Conservation (phyloP, 1,284 basidiomycete species). For the Rhodotorula sp. region DNA sequence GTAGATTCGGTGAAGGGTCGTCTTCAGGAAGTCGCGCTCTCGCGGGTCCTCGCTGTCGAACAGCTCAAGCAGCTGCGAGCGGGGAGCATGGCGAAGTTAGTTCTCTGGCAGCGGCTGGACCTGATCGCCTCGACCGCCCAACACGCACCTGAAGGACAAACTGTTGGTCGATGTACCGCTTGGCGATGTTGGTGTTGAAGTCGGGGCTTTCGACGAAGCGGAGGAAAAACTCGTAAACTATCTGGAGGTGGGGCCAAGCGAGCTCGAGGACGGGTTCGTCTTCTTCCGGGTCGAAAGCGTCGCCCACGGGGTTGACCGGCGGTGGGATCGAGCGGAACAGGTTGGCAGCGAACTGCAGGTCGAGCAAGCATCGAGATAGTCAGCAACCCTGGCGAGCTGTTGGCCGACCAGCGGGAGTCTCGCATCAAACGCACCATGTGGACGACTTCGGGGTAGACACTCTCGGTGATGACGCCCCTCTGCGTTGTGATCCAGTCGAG, state of each 20-base stretch:
- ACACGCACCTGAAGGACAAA: constrained; percentile 73
- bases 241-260: constrained; percentile 98
- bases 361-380: too few species aligned
- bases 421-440: constrained; percentile 90
- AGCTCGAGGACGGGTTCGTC: constrained; percentile 98
- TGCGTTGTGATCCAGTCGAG: constrained; percentile 98
- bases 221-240: constrained; percentile 99
- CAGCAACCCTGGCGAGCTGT: too few species aligned
- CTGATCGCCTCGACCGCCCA: background rate
- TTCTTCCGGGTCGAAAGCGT: constrained; percentile 99
- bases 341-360: constrained; percentile 81
- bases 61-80: constrained; percentile 76
- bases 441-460: constrained; percentile 98
- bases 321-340: constrained; percentile 99
- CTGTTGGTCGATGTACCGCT: constrained; percentile 93
- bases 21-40: constrained; percentile 99
- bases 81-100: background rate
- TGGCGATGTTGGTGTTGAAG: constrained; percentile 97
- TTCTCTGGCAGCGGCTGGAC: background rate
- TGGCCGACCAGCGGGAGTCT: too few species aligned
- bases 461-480: constrained; percentile 93
- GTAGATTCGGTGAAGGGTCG: constrained; percentile 97
- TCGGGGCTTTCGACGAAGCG: constrained; percentile 97
- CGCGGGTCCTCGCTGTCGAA: constrained; percentile 99
- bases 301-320: constrained; percentile 94